Conservation (phyloP, 108 stramenopile species). For the Discostella stelligeroides region DNA sequence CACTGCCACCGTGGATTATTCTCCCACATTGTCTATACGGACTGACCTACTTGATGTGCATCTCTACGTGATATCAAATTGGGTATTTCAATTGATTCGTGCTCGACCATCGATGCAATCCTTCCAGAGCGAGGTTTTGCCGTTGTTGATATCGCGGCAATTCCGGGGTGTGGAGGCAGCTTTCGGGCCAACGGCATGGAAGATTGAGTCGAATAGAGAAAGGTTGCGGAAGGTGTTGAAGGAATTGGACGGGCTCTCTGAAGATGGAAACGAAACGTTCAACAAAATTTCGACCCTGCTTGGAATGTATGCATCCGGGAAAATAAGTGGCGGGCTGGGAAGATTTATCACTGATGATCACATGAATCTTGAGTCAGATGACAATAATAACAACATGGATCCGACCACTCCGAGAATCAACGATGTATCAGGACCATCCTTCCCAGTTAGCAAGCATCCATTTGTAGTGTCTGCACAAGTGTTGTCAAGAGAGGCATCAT, state of each 20-base stretch:
- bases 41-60: constrained; percentile 73
- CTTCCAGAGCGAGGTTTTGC: constrained; percentile 73
- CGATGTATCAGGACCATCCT: constrained; percentile 15
- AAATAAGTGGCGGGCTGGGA: constrained; percentile 24
- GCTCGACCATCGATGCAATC: constrained; percentile 49
- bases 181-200: constrained; percentile 56
- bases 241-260: constrained; percentile 27
- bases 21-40: constrained; percentile 40
- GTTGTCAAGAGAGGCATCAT: constrained; percentile 43
- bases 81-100: constrained; percentile 68
- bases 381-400: constrained; percentile 1
- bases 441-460: constrained; percentile 40
- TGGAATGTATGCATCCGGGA: constrained; percentile 25
- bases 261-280: constrained; percentile 1
- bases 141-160: constrained; percentile 74
- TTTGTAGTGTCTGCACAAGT: constrained; percentile 66
- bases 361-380: background rate
- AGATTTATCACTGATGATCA: constrained; percentile 22
- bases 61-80: constrained; percentile 80
- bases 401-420: constrained; percentile 11
- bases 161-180: constrained; percentile 70
- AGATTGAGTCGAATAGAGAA: constrained; percentile 25
- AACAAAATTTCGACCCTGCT: constrained; percentile 22
- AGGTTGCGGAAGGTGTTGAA: constrained; percentile 23
- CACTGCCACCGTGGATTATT: constrained; percentile 28